Base-by-base conservation (phyloP, 2,329 filamentous ascomycete genomes). In the Aspergillus ochraceoroseus region DNA sequence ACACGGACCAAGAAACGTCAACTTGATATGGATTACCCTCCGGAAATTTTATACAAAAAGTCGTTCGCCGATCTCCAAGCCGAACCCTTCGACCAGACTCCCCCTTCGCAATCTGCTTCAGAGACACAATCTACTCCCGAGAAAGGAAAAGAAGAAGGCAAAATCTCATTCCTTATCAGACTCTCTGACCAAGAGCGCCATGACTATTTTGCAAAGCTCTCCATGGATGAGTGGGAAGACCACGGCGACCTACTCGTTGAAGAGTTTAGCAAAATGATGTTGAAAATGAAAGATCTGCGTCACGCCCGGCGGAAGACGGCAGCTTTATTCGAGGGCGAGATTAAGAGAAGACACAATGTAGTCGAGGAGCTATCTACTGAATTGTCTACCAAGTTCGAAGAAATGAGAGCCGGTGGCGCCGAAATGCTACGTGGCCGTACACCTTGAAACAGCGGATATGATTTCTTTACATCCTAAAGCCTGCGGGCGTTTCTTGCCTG, bases 221-320 rank as follows among this genome's bases (percentile, higher is more conserved):
- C 65, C 1, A 68, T 79, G 11, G 58, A 67, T 3, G 70, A 80
- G 46, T 81, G 79, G 75, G 79, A 82, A 59, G 71, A 78, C 31
- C 74, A 76, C 14, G 79, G 79, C 2, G 75, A 79, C 42, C 76
- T 77, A 69, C 72, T 82, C 31, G 65, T 81, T 1, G 70, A 73
- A 1, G 67, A 70, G 34, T 80, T 82, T 51, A 64, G 64, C 32
- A 59, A 66, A 3, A 61, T 79, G 27, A 56, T 80, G 25, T 58
- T 61, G 12, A 69, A 70, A 32, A 71, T 78, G 51, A 78, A 71
- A 51, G 62, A 70, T 1, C 66, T 72, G 18, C 68, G 79, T 27
- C 68, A 70, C 44, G 68, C 72, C 27, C 75, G 78, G 54, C 69
- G 79, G 14, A 70, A 69, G 36, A 65, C 73, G 4, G 75, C 75